A percentile compares a stretch with the other conserved stretches of the same genome.
These are phyloP conservation scores for Hypoxylon fuscum DNA, from an alignment of 495 filamentous ascomycete species.

Conservation along the genomic window DNA sequence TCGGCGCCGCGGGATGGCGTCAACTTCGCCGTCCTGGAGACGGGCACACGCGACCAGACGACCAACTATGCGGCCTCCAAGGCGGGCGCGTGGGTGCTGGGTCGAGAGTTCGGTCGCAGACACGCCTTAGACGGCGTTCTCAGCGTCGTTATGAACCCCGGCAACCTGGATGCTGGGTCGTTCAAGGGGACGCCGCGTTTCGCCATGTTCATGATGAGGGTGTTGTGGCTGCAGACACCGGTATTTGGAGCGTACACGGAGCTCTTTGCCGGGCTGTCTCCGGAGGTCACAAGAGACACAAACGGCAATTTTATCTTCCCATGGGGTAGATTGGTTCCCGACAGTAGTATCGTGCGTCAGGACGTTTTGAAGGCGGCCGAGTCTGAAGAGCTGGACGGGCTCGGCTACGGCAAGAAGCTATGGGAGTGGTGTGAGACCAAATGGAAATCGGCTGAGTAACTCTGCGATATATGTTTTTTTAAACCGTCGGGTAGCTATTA, in stretches of 20 bases:
- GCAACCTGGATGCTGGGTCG: slow-evolving; percentile 43
- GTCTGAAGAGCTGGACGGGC: slow-evolving; percentile 29
- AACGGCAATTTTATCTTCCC: slow-evolving; percentile 29
- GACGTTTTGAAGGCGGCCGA: slow-evolving; percentile 51
- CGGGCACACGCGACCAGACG: slow-evolving; percentile 19
- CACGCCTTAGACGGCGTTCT: slow-evolving; percentile 38
- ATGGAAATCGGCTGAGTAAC: too few relatives aligned
- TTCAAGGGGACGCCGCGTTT: slow-evolving; percentile 28
- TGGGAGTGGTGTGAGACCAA: slow-evolving; percentile 50
- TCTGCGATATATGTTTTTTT: too few relatives aligned
- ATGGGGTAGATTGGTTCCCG: slow-evolving; percentile 33
- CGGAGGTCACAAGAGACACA: slow-evolving; percentile 45
- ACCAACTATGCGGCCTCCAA: slow-evolving; percentile 50
- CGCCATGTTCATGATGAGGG: slow-evolving; percentile 26
- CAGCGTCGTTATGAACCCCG: slow-evolving; percentile 52
- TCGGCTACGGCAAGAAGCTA: slow-evolving; percentile 40
- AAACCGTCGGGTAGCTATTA: too few relatives aligned
- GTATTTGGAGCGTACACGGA: slow-evolving; percentile 56
- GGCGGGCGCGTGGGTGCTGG: slow-evolving; percentile 46
- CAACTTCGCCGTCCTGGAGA: slow-evolving; percentile 45
- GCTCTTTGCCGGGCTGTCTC: slow-evolving; percentile 54
- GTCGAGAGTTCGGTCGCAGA: slow-evolving; percentile 36
- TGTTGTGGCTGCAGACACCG: slow-evolving; percentile 42
- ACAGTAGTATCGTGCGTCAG: slow-evolving; percentile 17
- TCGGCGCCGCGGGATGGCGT: slow-evolving; percentile 41